phyloP scores from a whole-genome alignment of 176 grass and related monocot species.

The Oryza longistaminata region DNA sequence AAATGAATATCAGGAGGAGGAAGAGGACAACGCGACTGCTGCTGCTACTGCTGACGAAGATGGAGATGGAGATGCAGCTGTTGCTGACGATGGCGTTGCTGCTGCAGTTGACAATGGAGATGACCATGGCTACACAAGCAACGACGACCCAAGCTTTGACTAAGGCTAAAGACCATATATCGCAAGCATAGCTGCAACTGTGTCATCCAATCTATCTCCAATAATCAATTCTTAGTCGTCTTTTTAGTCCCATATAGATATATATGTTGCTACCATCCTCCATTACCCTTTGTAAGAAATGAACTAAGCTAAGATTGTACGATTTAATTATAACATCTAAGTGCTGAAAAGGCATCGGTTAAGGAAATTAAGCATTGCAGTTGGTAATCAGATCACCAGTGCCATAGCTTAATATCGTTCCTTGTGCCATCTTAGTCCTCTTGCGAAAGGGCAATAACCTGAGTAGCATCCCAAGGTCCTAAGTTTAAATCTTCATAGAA shows the following conservation, averaged over 20 bases:
- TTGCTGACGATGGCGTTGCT: not conserved
- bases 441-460: too few species aligned
- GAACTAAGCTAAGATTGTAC: not conserved
- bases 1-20: slow-evolving; percentile 4
- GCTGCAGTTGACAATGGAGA: not conserved
- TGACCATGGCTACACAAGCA: not conserved
- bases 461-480: too few species aligned
- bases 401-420: not conserved
- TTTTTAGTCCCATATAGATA: not conserved
- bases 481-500: too few species aligned
- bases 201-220: not conserved
- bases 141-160: not conserved
- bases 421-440: not conserved
- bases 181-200: not conserved
- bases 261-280: not conserved
- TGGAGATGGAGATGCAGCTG: not conserved
- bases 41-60: not conserved
- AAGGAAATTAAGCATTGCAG: not conserved
- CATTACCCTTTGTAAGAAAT: not conserved
- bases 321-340: not conserved
- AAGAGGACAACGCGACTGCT: not conserved
- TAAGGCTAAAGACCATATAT: not conserved
- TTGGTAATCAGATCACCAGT: too few species aligned
- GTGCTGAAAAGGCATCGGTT: not conserved
- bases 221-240: not conserved